phyloP scores from a whole-genome alignment of 1,284 basidiomycete species.

The Lignosus rhinocerotis region DNA sequence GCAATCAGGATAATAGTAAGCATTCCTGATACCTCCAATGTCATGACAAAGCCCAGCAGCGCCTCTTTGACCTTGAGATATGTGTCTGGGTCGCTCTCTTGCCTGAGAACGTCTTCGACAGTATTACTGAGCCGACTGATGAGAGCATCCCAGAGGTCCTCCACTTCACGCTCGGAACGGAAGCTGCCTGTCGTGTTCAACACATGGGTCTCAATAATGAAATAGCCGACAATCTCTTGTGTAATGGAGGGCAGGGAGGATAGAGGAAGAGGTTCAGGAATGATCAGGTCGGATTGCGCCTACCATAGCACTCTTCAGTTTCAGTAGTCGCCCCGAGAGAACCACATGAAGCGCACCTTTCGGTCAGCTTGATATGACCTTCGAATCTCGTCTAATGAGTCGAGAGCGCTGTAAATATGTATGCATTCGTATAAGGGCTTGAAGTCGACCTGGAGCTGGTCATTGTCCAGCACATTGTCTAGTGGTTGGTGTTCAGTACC shows the following conservation, averaged over 20 bases:
- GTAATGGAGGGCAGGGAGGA: constrained; percentile 61
- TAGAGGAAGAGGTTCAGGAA: constrained; percentile 67
- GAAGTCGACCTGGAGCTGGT: constrained; percentile 88
- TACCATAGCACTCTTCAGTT: constrained; percentile 32
- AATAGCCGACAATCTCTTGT: constrained; percentile 98
- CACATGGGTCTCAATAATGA: constrained; percentile 95
- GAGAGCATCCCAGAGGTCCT: constrained; percentile 95
- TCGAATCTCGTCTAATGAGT: constrained; percentile 87
- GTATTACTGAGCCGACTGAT: constrained; percentile 77
- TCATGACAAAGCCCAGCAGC: constrained; percentile 88
- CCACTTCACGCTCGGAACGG: constrained; percentile 87
- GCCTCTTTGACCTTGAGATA: constrained; percentile 87
- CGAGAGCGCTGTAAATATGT: constrained; percentile 93
- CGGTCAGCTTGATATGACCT: constrained; percentile 94
- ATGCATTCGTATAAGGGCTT: constrained; percentile 96
- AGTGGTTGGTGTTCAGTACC: background rate
- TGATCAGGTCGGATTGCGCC: constrained; percentile 96
- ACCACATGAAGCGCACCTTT: constrained; percentile 54
- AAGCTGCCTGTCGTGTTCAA: constrained; percentile 86
- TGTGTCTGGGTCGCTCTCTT: constrained; percentile 80
- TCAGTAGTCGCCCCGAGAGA: background rate
- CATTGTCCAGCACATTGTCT: constrained; percentile 94
- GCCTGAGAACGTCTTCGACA: constrained; percentile 73
- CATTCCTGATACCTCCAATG: constrained; percentile 74
- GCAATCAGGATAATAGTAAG: background rate